These are phyloP conservation scores for Fusarium circinatum DNA, from an alignment of 2,329 filamentous ascomycete genomes.

Conservation along the genomic window DNA sequence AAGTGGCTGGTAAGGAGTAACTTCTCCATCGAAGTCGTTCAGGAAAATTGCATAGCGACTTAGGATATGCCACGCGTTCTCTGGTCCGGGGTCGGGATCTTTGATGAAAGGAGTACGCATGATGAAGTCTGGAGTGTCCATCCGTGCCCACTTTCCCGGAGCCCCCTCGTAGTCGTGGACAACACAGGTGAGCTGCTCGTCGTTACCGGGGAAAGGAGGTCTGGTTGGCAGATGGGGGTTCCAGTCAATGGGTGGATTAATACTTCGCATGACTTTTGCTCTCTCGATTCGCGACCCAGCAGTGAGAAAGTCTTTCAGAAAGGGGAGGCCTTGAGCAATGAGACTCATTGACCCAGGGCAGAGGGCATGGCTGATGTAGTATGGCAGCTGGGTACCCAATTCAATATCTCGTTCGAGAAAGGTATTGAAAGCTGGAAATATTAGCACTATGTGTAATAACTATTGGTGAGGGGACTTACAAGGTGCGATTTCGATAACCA, in stretches of 20 bases:
- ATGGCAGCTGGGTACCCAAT: background rate
- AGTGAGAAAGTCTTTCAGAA: constrained; percentile 7
- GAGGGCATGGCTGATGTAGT: background rate
- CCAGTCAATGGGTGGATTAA: background rate
- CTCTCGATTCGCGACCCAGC: background rate
- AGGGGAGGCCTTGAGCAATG: background rate
- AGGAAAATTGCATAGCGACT: background rate
- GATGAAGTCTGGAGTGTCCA: background rate
- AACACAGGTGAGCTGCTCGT: background rate
- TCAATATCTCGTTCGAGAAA: constrained; percentile 18
- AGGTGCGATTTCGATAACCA: background rate
- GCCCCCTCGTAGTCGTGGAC: background rate
- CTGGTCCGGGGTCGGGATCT: constrained; percentile 7
- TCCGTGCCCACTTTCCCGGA: background rate
- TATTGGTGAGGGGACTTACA: background rate
- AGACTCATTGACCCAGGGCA: background rate
- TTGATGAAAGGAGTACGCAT: constrained; percentile 15
- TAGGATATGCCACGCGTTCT: background rate
- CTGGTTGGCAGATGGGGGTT: background rate
- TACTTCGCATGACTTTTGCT: background rate
- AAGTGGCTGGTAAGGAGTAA: background rate
- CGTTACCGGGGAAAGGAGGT: background rate
- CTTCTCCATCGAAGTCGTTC: background rate
- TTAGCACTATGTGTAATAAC: background rate
- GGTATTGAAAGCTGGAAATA: constrained; percentile 1